Evolutionary conservation across 805 yeast species (phyloP).

Genomic region (Debaryomyces hansenii): DNA sequence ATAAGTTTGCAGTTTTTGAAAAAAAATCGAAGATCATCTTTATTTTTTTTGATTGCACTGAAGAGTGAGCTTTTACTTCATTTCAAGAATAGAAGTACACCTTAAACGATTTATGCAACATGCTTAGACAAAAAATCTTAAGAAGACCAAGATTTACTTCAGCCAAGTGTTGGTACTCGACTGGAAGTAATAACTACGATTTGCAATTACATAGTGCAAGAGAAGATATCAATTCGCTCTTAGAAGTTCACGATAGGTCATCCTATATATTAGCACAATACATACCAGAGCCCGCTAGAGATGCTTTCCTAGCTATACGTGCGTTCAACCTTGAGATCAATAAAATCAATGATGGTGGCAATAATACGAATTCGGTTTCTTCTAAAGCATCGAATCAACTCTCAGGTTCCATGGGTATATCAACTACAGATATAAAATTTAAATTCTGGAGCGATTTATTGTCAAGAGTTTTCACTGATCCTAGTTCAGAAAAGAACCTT

Average conservation of each 20-base stretch:
- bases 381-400: constrained; percentile 31
- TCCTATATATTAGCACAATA: constrained; percentile 67
- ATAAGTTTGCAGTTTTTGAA: neutral
- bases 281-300: constrained; percentile 62
- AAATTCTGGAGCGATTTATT: constrained; percentile 74
- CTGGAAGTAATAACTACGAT: constrained; percentile 6
- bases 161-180: neutral
- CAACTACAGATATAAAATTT: constrained; percentile 55
- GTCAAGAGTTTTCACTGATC: constrained; percentile 42
- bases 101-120: neutral
- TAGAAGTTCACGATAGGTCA: constrained; percentile 57
- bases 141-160: neutral
- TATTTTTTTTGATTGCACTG: too few species aligned
- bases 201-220: constrained; percentile 22
- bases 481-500: constrained; percentile 32
- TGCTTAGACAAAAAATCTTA: neutral
- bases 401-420: constrained; percentile 32
- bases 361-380: constrained; percentile 19
- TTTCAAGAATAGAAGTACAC: too few species aligned
- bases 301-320: constrained; percentile 61
- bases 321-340: constrained; percentile 67
- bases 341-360: constrained; percentile 40
- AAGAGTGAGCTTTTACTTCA: too few species aligned
- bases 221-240: constrained; percentile 44
- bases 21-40: neutral